Conservation (phyloP, 371 early-diverging fungal genomes). For the Parasitella parasitica region DNA sequence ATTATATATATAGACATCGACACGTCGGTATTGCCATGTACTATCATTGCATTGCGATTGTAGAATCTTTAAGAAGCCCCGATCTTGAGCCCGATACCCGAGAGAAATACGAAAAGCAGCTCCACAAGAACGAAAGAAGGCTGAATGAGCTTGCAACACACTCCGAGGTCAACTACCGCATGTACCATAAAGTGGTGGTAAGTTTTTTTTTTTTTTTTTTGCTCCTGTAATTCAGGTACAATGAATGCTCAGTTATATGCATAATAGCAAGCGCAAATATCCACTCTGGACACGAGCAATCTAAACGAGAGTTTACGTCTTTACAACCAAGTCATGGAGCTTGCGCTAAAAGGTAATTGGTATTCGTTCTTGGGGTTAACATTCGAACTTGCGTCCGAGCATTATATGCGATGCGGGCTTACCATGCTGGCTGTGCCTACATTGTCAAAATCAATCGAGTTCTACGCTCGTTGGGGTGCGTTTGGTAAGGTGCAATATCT, state of each 20-base stretch:
- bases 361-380: conserved; percentile 32
- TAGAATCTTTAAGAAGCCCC: conserved; percentile 30
- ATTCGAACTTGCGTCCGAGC: conserved; percentile 29
- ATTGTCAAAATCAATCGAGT: conserved; percentile 28
- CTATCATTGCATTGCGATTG: conserved; percentile 39
- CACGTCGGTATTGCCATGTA: conserved; percentile 44
- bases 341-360: conserved; percentile 27
- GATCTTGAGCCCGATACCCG: conserved; percentile 16
- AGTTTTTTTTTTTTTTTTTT: not conserved
- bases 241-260: not conserved
- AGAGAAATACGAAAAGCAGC: conserved; percentile 22
- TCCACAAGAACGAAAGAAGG: conserved; percentile 20
- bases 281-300: conserved; percentile 17
- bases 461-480: conserved; percentile 39
- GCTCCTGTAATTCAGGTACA: no score
- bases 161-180: conserved; percentile 35
- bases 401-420: conserved; percentile 28
- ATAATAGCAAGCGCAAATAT: conserved; percentile 33
- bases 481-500: conserved; percentile 39
- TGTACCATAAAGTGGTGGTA: conserved; percentile 44
- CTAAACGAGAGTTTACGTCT: conserved; percentile 7
- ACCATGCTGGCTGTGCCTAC: conserved; percentile 33
- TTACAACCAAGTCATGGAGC: conserved; percentile 33
- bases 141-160: conserved; percentile 31
- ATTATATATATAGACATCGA: conserved; percentile 26